phyloP scores from a whole-genome alignment of 1,284 basidiomycete genomes.

The Ustilago sp. region DNA sequence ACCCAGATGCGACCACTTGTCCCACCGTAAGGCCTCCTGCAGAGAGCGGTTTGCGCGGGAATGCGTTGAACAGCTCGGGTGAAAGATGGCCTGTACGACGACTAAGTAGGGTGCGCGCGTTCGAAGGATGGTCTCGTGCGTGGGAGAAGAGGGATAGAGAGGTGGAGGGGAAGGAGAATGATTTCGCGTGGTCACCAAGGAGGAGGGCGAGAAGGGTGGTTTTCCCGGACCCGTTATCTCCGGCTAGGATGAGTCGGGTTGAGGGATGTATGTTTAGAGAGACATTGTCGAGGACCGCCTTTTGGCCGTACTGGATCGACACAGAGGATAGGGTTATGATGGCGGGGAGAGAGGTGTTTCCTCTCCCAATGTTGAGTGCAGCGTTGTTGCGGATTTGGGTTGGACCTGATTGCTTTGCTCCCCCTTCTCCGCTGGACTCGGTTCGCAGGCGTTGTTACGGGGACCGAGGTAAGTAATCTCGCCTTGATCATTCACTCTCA shows the following conservation, averaged over 20 bases:
- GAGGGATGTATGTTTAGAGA: conserved; percentile 49
- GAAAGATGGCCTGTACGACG: conserved; percentile 77
- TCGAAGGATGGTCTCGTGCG: conserved; percentile 56
- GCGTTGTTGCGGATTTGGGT: conserved; percentile 19
- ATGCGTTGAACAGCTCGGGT: conserved; percentile 90
- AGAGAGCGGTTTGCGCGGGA: conserved; percentile 73
- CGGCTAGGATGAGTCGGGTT: conserved; percentile 68
- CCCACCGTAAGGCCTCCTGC: conserved; percentile 59
- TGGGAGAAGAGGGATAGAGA: conserved; percentile 55
- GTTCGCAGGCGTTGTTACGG: background rate
- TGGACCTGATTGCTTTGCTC: conserved; percentile 16
- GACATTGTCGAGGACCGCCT: conserved; percentile 72
- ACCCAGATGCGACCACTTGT: conserved; percentile 62
- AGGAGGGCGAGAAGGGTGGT: conserved; percentile 92
- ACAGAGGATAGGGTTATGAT: conserved; percentile 78
- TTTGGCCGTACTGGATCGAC: conserved; percentile 78
- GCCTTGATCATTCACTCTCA: conserved; percentile 74
- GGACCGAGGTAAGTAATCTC: conserved; percentile 72
- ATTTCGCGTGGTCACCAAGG: conserved; percentile 93
- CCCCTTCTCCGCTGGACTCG: background rate
- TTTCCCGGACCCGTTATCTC: conserved; percentile 79
- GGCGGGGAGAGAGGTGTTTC: conserved; percentile 65
- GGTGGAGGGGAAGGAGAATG: conserved; percentile 75
- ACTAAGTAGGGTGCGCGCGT: conserved; percentile 57
- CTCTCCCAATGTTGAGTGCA: conserved; percentile 22